phyloP scores from a whole-genome alignment of 2,329 filamentous ascomycete species.

The Diaporthe citrichinensis region DNA sequence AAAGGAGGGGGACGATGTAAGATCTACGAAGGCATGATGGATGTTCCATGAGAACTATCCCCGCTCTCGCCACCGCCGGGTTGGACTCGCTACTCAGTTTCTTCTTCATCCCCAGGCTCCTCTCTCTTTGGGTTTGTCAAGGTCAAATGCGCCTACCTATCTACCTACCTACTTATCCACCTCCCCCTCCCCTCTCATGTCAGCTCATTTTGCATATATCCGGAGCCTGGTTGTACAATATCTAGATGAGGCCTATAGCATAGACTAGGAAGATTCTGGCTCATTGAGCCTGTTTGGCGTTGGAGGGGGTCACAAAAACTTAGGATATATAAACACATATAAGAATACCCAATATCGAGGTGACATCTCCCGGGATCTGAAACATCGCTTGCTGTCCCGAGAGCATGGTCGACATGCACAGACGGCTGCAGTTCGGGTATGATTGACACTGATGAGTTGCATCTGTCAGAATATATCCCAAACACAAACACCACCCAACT shows the following conservation, averaged over 20 bases:
- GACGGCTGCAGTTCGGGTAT: neutral
- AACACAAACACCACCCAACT: neutral
- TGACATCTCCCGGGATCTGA: neutral
- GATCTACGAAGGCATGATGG: constrained; percentile 28
- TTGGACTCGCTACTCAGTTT: constrained; percentile 26
- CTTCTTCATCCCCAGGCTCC: neutral
- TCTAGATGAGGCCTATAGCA: constrained; percentile 31
- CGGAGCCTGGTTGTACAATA: constrained; percentile 23
- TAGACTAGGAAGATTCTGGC: constrained; percentile 21
- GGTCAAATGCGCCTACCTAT: neutral
- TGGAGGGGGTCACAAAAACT: neutral
- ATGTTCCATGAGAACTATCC: neutral
- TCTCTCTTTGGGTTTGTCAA: neutral
- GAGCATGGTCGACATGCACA: neutral
- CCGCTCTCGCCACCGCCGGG: neutral
- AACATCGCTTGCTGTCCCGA: too few species aligned
- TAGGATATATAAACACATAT: constrained; percentile 8
- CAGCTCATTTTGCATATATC: constrained; percentile 30
- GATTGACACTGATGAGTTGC: neutral
- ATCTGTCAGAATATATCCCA: neutral
- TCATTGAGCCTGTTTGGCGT: constrained; percentile 26
- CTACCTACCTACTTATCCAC: neutral
- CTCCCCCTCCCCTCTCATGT: neutral
- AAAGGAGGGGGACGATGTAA: constrained; percentile 9
- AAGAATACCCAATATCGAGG: constrained; percentile 3